phyloP scores from a whole-genome alignment of 345 rosid genomes.

The Lepidium didymum region DNA sequence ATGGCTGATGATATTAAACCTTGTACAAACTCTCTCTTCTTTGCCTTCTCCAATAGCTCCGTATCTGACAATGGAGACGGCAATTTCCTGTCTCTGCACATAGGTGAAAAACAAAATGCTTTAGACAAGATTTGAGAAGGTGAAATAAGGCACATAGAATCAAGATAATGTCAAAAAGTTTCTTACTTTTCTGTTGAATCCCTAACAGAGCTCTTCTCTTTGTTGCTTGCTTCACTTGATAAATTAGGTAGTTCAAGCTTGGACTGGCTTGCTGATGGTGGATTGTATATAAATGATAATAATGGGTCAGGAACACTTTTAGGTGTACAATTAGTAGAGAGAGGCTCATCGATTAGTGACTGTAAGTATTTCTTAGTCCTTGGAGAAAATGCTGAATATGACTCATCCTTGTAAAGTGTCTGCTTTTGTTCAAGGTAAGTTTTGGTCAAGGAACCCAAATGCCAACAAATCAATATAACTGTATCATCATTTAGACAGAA shows the following conservation, averaged over 20 bases:
- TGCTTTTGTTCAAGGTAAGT: constrained; percentile 55
- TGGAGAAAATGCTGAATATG: constrained; percentile 31
- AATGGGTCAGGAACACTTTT: constrained; percentile 45
- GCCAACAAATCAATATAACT: not conserved
- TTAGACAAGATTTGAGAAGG: not conserved
- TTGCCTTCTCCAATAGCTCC: constrained; percentile 46
- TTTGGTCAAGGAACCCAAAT: constrained; percentile 49
- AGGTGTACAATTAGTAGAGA: constrained; percentile 33
- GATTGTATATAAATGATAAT: constrained; percentile 49
- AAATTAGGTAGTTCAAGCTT: constrained; percentile 30
- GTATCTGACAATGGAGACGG: constrained; percentile 38
- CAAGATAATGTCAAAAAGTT: not conserved
- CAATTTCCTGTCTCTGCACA: not conserved
- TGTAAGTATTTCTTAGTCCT: constrained; percentile 42
- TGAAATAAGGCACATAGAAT: not conserved
- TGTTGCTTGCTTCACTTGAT: constrained; percentile 19
- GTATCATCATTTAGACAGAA: not conserved
- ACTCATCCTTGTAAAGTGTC: constrained; percentile 42
- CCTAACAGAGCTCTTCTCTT: constrained; percentile 29
- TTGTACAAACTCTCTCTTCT: constrained; percentile 55
- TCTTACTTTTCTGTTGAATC: constrained; percentile 37
- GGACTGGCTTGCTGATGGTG: constrained; percentile 25
- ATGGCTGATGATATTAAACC: constrained; percentile 49
- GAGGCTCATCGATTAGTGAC: constrained; percentile 32
- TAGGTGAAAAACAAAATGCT: not conserved